A percentile compares a stretch with the other conserved stretches of the same genome.
Evolutionary conservation across 2,329 filamentous ascomycete species (phyloP).

Genomic region (Escovopsis sp.): DNA sequence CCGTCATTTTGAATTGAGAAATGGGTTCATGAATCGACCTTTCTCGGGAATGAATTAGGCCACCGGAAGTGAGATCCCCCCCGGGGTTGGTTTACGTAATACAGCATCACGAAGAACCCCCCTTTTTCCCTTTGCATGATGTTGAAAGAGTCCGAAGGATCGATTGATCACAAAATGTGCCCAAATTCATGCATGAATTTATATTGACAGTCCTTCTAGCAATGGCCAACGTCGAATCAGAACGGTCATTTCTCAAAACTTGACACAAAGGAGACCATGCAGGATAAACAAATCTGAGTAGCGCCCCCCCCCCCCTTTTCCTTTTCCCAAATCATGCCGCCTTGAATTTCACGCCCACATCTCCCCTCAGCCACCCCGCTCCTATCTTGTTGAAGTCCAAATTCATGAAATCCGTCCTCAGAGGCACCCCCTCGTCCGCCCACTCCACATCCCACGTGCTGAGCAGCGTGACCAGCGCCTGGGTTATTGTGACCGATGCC

Average conservation of each 20-base stretch:
- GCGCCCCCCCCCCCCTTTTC: background rate
- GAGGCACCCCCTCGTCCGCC: conserved; percentile 1
- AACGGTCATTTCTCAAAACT: too few species aligned
- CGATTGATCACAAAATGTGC: too few species aligned
- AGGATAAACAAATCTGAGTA: background rate
- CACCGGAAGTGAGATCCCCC: too few species aligned
- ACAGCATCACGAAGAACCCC: too few species aligned
- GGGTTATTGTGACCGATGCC: conserved; percentile 4
- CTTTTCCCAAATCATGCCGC: background rate
- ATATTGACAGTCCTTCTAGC: background rate
- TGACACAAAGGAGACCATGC: background rate
- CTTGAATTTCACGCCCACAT: conserved; percentile 3
- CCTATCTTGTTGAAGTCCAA: conserved; percentile 9
- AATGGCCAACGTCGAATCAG: background rate
- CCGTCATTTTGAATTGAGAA: too few species aligned
- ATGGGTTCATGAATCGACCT: too few species aligned
- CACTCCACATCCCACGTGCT: conserved; percentile 9
- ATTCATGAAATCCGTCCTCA: conserved; percentile 2
- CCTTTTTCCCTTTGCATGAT: too few species aligned
- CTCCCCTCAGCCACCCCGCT: conserved; percentile 6
- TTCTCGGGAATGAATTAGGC: too few species aligned
- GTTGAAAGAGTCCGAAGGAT: too few species aligned
- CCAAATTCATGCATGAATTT: too few species aligned
- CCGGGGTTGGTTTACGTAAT: too few species aligned
- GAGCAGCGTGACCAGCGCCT: conserved; percentile 6